Conservation (phyloP, 2,329 filamentous ascomycete genomes). For the Calonectria pseudoturangicola region DNA sequence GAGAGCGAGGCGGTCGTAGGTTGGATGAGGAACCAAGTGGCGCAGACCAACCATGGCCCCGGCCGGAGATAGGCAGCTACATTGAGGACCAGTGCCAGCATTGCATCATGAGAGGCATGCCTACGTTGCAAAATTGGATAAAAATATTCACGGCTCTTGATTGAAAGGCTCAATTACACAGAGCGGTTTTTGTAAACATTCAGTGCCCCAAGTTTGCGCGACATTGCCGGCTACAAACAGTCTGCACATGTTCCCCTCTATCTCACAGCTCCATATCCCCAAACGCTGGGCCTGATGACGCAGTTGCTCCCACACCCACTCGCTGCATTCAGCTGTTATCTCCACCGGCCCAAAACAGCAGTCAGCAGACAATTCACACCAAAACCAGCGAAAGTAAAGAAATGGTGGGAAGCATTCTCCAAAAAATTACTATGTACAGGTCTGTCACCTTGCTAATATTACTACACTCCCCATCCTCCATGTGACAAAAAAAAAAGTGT, state of each 20-base stretch:
- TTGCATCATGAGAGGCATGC: neutral
- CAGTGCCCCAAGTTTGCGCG: too few species aligned
- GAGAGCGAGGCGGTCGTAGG: conserved; percentile 19
- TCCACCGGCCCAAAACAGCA: neutral
- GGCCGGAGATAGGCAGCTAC: conserved; percentile 17
- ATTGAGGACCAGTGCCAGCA: neutral
- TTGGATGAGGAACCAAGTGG: conserved; percentile 38
- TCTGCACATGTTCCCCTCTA: conserved; percentile 29
- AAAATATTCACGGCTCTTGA: neutral
- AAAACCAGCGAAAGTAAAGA: neutral
- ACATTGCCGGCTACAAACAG: neutral
- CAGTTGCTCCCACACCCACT: conserved; percentile 36
- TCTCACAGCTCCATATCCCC: conserved; percentile 4
- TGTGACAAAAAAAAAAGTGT: conserved; percentile 47
- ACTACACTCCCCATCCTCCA: conserved; percentile 20
- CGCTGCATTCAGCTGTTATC: conserved; percentile 25
- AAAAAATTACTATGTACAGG: conserved; percentile 15
- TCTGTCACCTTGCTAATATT: conserved; percentile 19
- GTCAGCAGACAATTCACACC: neutral
- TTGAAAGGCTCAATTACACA: too few species aligned
- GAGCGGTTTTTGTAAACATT: neutral
- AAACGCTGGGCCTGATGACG: conserved; percentile 37
- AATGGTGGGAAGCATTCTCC: neutral
- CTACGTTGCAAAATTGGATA: neutral
- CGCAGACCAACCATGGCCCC: conserved; percentile 32